A percentile compares a stretch with the other conserved stretches of the same genome.
Conservation (phyloP, 2,329 filamentous ascomycete genomes). For the Ceratocystis cacaofunesta region DNA sequence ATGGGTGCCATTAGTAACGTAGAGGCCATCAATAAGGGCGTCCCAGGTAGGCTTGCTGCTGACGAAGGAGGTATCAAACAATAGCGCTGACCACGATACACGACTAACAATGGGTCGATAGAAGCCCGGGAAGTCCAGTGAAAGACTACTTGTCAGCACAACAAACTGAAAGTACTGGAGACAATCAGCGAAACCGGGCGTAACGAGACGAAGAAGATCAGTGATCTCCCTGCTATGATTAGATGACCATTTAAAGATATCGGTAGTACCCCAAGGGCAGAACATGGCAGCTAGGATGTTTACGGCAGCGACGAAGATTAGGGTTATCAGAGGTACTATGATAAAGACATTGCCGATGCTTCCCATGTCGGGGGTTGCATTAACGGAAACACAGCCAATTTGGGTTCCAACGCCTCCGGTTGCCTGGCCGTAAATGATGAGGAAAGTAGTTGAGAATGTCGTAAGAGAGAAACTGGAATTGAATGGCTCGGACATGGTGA, state of each 20-base stretch:
- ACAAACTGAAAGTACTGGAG: slow-evolving; percentile 94
- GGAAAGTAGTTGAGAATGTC: slow-evolving; percentile 59
- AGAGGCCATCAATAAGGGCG: slow-evolving; percentile 71
- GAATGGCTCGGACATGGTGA: slow-evolving; percentile 61
- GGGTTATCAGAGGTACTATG: slow-evolving; percentile 62
- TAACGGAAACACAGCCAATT: slow-evolving; percentile 69
- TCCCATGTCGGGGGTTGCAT: slow-evolving; percentile 72
- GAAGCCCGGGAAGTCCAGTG: slow-evolving; percentile 80
- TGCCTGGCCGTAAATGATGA: slow-evolving; percentile 59
- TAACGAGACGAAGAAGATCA: slow-evolving; percentile 80
- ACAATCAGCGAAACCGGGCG: slow-evolving; percentile 91
- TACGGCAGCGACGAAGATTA: slow-evolving; percentile 66
- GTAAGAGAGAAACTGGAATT: slow-evolving; percentile 73
- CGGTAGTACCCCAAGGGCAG: slow-evolving; percentile 84
- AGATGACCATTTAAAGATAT: slow-evolving; percentile 91
- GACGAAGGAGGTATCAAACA: slow-evolving; percentile 88
- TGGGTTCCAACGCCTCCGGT: slow-evolving; percentile 34
- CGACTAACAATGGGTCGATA: slow-evolving; percentile 86
- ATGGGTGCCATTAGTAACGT: slow-evolving; percentile 60
- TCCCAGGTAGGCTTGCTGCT: slow-evolving; percentile 49
- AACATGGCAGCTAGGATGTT: slow-evolving; percentile 74
- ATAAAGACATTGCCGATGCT: slow-evolving; percentile 51
- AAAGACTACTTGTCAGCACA: slow-evolving; percentile 72
- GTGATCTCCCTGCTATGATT: slow-evolving; percentile 83
- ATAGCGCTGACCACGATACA: slow-evolving; percentile 71